Base-by-base conservation (phyloP, 2,329 filamentous ascomycete species). In the Fragosphaeria purpurea region DNA sequence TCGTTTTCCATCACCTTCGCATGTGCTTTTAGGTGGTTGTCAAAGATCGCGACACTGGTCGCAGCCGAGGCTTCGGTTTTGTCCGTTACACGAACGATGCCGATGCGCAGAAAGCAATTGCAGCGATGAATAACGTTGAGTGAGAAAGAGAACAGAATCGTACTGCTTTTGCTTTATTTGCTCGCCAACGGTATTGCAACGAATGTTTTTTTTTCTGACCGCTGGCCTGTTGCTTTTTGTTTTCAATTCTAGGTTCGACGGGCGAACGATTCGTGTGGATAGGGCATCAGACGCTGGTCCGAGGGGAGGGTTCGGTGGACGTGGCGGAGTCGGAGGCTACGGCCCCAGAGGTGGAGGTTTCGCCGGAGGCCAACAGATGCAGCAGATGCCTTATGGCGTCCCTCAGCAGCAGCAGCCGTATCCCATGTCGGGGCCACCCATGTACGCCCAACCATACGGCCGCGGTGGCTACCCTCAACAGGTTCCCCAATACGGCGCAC, bases 21-120 rank as follows among this genome's bases (percentile, higher is more conserved):
- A 4, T 13, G 22, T 38, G 13, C 42, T 39, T 44, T 51, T 33
- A 97, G 91, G 87, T 95, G 56, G 91, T 98, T 59, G 90, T 97
- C 62, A 97, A 95, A 74, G 91, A 98, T 69, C 88, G 90, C 63
- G 91, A 97, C 66, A 96, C 91, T 63, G 87, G 88, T 62, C 88
- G 91, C 68, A 96, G 90, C 76, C 88, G 93, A 68, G 93, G 93
- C 54, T 98, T 97, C 67, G 93, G 93, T 45, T 97, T 97, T 68
- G 91, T 98, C 57, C 86, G 90, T 61, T 98, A 91, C 71, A 72
- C 80, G 47, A 80, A 82, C 57, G 87, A 90, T 57, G 70, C 74
- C 44, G 85, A 90, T 67, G 87, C 88, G 55, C 82, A 89, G 62
- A 76, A 77, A 58, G 88, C 88, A 42, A 91, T 91, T 66, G 68